Percentiles rank a stretch among this genome's conserved stretches.
These are phyloP conservation scores for Boletus semigastroideus DNA, from an alignment of 1,284 basidiomycete genomes.

Conservation along the genomic window DNA sequence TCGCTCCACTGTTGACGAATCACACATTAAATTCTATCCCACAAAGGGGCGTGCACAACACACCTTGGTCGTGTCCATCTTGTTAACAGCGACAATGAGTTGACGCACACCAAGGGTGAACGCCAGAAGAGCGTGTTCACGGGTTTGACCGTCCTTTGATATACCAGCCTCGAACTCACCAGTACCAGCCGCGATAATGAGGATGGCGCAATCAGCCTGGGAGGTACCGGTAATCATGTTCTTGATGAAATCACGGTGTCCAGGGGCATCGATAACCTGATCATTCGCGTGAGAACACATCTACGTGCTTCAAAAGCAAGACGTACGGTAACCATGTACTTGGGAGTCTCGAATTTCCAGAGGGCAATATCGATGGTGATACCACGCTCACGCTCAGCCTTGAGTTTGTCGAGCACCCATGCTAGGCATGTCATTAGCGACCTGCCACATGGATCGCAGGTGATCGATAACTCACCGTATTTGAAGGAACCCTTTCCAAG, in stretches of 20 bases:
- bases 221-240: constrained; percentile 99
- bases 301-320: background rate
- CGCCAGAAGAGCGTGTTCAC: constrained; percentile 99
- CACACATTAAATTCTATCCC: constrained; percentile 4
- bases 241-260: constrained; percentile 99
- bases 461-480: constrained; percentile 66
- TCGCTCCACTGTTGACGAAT: constrained; percentile 79
- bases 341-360: constrained; percentile 99
- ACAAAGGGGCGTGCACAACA: background rate
- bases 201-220: constrained; percentile 99
- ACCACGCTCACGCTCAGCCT: constrained; percentile 99
- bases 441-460: constrained; percentile 22
- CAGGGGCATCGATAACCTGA: constrained; percentile 96
- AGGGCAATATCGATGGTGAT: constrained; percentile 99
- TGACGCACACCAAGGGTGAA: constrained; percentile 99
- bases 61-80: constrained; percentile 98
- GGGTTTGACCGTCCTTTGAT: constrained; percentile 99
- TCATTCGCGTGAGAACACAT: constrained; percentile 12
- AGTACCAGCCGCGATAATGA: constrained; percentile 99
- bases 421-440: constrained; percentile 47
- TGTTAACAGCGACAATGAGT: constrained; percentile 99
- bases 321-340: constrained; percentile 83
- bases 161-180: constrained; percentile 99
- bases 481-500: constrained; percentile 99
- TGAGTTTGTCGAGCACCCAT: constrained; percentile 99